A percentile compares a stretch with the other conserved stretches of the same genome.
Evolutionary conservation across 1,139 yeast genomes (phyloP).

Genomic region (Meyerozyma elateridarum): DNA sequence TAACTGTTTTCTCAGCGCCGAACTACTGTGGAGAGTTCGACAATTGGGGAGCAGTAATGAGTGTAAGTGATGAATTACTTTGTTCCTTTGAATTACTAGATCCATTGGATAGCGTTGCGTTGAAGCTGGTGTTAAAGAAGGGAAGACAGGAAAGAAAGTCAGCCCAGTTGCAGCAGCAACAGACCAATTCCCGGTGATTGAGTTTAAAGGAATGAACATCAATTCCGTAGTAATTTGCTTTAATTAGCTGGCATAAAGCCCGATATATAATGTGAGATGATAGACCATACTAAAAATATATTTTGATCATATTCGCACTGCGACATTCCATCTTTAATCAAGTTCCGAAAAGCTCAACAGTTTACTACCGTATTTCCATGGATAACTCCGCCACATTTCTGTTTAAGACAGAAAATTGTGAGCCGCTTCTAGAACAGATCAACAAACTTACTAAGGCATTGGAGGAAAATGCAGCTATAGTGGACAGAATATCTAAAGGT

Average conservation of each 20-base stretch:
- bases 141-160: constrained; percentile 74
- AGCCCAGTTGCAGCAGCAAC: constrained; percentile 36
- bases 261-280: no score
- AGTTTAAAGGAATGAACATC: constrained; percentile 4
- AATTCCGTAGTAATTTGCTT: constrained; percentile 1
- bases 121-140: constrained; percentile 87
- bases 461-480: constrained; percentile 20
- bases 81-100: constrained; percentile 91
- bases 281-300: no score
- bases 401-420: constrained; percentile 35
- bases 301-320: constrained; percentile 4
- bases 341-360: constrained; percentile 1
- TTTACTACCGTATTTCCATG: background rate
- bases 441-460: constrained; percentile 21
- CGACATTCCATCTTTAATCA: constrained; percentile 2
- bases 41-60: constrained; percentile 99
- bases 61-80: constrained; percentile 85
- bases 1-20: constrained; percentile 94
- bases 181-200: constrained; percentile 4
- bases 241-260: constrained; percentile 3
- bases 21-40: constrained; percentile 98
- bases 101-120: constrained; percentile 88
- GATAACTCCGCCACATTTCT: constrained; percentile 24
- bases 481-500: constrained; percentile 19
- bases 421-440: constrained; percentile 25